Evolutionary conservation across 805 yeast species (phyloP).

Genomic region (Huiozyma naganishii): DNA sequence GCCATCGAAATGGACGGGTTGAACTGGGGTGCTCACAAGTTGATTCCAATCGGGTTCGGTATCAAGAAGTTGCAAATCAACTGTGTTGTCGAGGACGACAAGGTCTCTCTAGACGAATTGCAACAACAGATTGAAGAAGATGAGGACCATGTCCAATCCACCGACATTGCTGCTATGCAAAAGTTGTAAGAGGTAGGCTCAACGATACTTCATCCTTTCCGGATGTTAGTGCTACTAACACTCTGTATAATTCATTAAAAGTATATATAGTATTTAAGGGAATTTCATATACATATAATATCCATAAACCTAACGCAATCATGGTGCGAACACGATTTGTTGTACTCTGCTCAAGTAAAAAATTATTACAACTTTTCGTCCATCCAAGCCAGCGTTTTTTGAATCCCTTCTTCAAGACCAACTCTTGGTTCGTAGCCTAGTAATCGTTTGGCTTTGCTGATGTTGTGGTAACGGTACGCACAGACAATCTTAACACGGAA

Average conservation of each 20-base stretch:
- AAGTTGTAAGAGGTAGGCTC: slow-evolving; percentile 54
- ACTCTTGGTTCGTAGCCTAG: slow-evolving; percentile 77
- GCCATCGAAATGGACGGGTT: slow-evolving; percentile 83
- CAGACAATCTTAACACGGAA: slow-evolving; percentile 88
- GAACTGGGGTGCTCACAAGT: slow-evolving; percentile 95
- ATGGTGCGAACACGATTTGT: no score
- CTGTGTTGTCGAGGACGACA: slow-evolving; percentile 95
- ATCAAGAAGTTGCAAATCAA: slow-evolving; percentile 98
- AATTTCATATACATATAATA: no score
- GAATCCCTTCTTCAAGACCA: slow-evolving; percentile 68
- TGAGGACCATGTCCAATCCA: slow-evolving; percentile 99
- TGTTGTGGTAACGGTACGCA: slow-evolving; percentile 88
- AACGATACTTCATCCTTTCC: no score
- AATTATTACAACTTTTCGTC: slow-evolving; percentile 36
- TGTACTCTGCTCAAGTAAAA: no score
- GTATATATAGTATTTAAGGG: no score
- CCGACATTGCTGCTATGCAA: slow-evolving; percentile 97
- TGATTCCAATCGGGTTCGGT: slow-evolving; percentile 97
- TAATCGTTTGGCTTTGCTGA: slow-evolving; percentile 68
- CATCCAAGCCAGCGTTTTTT: slow-evolving; percentile 77
- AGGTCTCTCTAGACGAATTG: slow-evolving; percentile 87
- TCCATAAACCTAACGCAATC: no score
- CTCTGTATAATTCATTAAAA: no score
- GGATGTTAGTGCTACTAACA: no score
- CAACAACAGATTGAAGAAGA: slow-evolving; percentile 69